These are phyloP conservation scores for Neurospora tetraspora DNA, from an alignment of 495 filamentous ascomycete genomes.

Conservation along the genomic window DNA sequence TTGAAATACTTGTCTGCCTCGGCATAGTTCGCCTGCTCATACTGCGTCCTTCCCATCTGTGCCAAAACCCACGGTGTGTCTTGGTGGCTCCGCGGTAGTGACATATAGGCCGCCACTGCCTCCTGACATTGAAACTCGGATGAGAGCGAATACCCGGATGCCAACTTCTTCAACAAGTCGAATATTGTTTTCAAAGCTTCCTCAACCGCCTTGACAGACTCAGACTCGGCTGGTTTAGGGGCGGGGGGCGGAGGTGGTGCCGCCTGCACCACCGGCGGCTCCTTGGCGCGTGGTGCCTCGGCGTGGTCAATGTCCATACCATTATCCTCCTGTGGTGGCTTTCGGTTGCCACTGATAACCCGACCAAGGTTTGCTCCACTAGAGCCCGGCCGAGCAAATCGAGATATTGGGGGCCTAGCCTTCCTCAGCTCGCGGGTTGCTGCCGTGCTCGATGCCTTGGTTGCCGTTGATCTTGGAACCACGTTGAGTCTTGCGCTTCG, in stretches of 20 bases:
- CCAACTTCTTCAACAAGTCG: slow-evolving; percentile 74
- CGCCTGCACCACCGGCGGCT: slow-evolving; percentile 19
- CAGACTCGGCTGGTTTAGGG: slow-evolving; percentile 36
- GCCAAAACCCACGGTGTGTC: slow-evolving; percentile 94
- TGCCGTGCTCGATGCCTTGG: slow-evolving; percentile 46
- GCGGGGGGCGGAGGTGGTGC: slow-evolving; percentile 7
- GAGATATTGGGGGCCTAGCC: slow-evolving; percentile 52
- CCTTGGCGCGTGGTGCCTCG: slow-evolving; percentile 43
- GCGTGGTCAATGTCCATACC: slow-evolving; percentile 52
- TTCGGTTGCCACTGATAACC: slow-evolving; percentile 79
- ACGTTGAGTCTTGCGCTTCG: slow-evolving; percentile 64
- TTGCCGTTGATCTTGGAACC: slow-evolving; percentile 44
- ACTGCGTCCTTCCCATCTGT: slow-evolving; percentile 79
- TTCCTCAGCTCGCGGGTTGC: slow-evolving; percentile 70
- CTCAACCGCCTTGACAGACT: slow-evolving; percentile 46
- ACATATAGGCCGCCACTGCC: slow-evolving; percentile 59
- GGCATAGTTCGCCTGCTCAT: slow-evolving; percentile 73
- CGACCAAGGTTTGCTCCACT: slow-evolving; percentile 61
- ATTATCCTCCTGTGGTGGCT: slow-evolving; percentile 49
- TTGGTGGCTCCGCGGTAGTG: slow-evolving; percentile 61
- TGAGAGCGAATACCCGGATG: slow-evolving; percentile 64
- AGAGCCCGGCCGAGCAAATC: slow-evolving; percentile 40
- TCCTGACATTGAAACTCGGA: slow-evolving; percentile 69
- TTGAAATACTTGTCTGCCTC: slow-evolving; percentile 81
- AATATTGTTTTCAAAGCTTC: slow-evolving; percentile 70